Evolutionary conservation across 2,329 filamentous ascomycete genomes (phyloP).

Genomic region (Aspergillus fructus): DNA sequence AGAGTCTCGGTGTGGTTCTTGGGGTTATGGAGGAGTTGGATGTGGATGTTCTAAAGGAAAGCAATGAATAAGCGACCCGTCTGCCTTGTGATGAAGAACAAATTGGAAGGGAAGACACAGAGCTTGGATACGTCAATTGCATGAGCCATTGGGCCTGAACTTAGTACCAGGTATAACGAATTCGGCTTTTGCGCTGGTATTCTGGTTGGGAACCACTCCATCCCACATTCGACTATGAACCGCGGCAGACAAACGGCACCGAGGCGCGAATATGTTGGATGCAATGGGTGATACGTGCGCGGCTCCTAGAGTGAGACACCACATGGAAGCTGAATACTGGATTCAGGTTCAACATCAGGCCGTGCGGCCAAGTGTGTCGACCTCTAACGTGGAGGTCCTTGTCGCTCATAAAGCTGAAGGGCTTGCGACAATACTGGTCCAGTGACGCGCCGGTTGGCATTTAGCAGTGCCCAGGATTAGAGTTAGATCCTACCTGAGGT

Average conservation of each 20-base stretch:
- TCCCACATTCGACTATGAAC: background rate
- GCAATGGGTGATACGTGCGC: background rate
- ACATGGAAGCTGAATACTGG: background rate
- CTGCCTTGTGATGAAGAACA: background rate
- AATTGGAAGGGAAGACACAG: background rate
- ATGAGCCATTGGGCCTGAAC: too few relatives aligned
- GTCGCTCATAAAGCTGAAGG: background rate
- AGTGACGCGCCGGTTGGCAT: background rate
- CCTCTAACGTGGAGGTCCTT: background rate
- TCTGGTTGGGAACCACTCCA: background rate
- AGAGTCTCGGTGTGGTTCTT: conserved; percentile 78
- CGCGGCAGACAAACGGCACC: background rate
- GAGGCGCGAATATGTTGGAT: background rate
- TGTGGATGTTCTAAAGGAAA: conserved; percentile 67
- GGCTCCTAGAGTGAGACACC: background rate
- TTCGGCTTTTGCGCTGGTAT: background rate
- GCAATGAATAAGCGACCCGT: conserved; percentile 21
- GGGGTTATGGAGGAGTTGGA: conserved; percentile 91
- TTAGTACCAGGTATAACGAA: too few relatives aligned
- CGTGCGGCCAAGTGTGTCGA: background rate
- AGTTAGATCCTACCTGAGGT: too few relatives aligned
- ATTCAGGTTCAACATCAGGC: background rate
- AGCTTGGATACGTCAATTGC: background rate
- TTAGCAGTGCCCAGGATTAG: background rate
- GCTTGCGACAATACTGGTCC: background rate